phyloP scores from a whole-genome alignment of 768 basidiomycete species.

The Dioszegia aurantiaca region DNA sequence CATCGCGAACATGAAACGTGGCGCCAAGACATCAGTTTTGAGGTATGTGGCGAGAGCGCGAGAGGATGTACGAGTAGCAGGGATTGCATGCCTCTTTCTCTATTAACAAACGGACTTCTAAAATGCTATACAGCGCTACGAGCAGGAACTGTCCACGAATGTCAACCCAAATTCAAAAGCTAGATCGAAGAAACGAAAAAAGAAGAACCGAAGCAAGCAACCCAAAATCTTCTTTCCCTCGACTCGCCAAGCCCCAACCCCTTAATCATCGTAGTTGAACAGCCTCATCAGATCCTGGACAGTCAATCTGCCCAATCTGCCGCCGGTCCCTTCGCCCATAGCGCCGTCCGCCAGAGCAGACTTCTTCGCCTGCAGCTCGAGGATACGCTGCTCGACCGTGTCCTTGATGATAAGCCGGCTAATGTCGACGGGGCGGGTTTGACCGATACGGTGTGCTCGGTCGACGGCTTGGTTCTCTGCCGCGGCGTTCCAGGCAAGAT shows the following conservation, averaged over 20 bases:
- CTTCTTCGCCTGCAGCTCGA: slow-evolving; percentile 55
- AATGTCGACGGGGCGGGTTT: slow-evolving; percentile 46
- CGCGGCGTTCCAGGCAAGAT: slow-evolving; percentile 53
- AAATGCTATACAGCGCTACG: background rate
- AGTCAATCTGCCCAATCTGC: slow-evolving; percentile 38
- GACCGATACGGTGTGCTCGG: slow-evolving; percentile 54
- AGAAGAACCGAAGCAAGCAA: background rate
- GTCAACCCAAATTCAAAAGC: background rate
- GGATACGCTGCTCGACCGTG: slow-evolving; percentile 64
- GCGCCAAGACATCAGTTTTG: background rate
- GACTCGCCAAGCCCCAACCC: background rate
- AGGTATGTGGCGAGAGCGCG: no score
- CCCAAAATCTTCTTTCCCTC: slow-evolving; percentile 10
- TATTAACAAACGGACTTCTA: background rate
- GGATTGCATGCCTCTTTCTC: background rate
- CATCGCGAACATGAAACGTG: background rate
- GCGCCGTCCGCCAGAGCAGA: slow-evolving; percentile 50
- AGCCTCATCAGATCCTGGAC: slow-evolving; percentile 39
- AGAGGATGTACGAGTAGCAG: background rate
- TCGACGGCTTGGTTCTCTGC: slow-evolving; percentile 50
- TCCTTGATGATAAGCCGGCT: slow-evolving; percentile 51
- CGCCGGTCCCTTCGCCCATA: slow-evolving; percentile 47
- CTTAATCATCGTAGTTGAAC: slow-evolving; percentile 26
- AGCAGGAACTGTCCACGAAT: background rate
- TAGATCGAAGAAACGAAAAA: background rate